Percentiles rank a stretch among this genome's conserved stretches.
Evolutionary conservation across 2,329 filamentous ascomycete genomes (phyloP).

Genomic region (Colletotrichum lindemuthianum): DNA sequence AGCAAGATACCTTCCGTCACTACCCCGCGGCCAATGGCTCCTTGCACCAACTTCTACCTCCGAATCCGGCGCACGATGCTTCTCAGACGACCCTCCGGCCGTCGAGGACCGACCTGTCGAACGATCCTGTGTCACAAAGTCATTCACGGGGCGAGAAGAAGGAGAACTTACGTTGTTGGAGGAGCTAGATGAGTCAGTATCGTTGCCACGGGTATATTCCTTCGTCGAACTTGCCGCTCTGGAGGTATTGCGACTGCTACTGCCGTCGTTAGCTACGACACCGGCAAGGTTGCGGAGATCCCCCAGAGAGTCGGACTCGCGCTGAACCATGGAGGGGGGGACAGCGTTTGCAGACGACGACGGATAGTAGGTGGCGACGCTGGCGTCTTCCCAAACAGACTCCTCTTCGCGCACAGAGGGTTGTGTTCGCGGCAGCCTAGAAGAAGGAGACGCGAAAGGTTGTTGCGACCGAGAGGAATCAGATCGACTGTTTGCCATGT

Average conservation of each 20-base stretch:
- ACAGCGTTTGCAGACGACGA: constrained; percentile 2
- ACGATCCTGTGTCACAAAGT: constrained; percentile 28
- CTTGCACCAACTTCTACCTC: no score
- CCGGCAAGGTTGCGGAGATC: not conserved
- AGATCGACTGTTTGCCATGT: no score
- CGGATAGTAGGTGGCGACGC: not conserved
- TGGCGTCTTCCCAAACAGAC: not conserved
- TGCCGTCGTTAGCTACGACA: not conserved
- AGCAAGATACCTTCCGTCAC: no score
- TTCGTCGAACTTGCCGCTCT: constrained; percentile 2
- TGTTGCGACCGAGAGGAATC: no score
- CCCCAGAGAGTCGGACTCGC: not conserved
- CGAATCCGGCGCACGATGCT: no score
- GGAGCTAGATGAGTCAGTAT: constrained; percentile 2
- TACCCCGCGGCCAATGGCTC: no score
- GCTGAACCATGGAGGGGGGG: constrained; percentile 8
- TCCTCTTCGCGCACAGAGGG: not conserved
- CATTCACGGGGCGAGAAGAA: constrained; percentile 6
- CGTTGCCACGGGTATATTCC: not conserved
- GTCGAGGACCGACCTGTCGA: not conserved
- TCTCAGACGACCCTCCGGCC: no score
- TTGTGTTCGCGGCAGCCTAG: no score
- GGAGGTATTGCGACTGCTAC: not conserved
- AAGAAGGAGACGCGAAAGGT: no score
- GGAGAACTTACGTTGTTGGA: constrained; percentile 21